Conservation (phyloP, 768 basidiomycete genomes). For the Lyophyllum atratum region DNA sequence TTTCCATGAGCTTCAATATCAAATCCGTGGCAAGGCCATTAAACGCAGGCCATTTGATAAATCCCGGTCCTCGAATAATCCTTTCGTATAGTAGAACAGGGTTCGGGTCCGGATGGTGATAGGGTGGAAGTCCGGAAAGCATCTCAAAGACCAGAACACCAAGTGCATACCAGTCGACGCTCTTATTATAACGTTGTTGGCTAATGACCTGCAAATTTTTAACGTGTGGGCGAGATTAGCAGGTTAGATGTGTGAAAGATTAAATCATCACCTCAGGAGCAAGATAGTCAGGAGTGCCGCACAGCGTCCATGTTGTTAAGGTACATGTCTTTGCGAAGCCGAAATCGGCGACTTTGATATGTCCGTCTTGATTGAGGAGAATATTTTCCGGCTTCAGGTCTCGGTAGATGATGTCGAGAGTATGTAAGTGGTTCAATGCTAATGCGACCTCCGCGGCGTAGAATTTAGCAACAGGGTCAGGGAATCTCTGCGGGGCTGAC, state of each 20-base stretch:
- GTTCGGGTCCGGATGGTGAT: slow-evolving; percentile 84
- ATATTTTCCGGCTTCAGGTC: slow-evolving; percentile 99
- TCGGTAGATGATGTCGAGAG: slow-evolving; percentile 89
- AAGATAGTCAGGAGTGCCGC: slow-evolving; percentile 95
- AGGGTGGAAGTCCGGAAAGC: slow-evolving; percentile 94
- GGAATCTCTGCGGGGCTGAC: slow-evolving; percentile 68
- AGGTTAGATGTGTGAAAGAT: slow-evolving; percentile 13
- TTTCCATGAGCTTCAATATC: slow-evolving; percentile 88
- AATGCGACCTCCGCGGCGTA: slow-evolving; percentile 95
- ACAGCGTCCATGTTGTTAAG: slow-evolving; percentile 92
- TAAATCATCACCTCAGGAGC: slow-evolving; percentile 75
- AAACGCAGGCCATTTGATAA: slow-evolving; percentile 78
- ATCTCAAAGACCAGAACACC: slow-evolving; percentile 98
- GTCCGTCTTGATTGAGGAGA: slow-evolving; percentile 89
- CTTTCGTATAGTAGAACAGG: slow-evolving; percentile 91
- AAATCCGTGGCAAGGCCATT: slow-evolving; percentile 83
- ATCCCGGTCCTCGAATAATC: slow-evolving; percentile 75
- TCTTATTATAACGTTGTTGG: slow-evolving; percentile 89
- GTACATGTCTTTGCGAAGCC: slow-evolving; percentile 92
- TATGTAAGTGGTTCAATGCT: slow-evolving; percentile 88
- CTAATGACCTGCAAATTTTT: slow-evolving; percentile 59
- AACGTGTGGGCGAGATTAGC: not conserved
- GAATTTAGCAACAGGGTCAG: slow-evolving; percentile 96
- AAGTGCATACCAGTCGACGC: slow-evolving; percentile 98
- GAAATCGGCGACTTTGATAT: slow-evolving; percentile 97